Evolutionary conservation across 1,284 basidiomycete genomes (phyloP).

Genomic region (Cerrena zonata): DNA sequence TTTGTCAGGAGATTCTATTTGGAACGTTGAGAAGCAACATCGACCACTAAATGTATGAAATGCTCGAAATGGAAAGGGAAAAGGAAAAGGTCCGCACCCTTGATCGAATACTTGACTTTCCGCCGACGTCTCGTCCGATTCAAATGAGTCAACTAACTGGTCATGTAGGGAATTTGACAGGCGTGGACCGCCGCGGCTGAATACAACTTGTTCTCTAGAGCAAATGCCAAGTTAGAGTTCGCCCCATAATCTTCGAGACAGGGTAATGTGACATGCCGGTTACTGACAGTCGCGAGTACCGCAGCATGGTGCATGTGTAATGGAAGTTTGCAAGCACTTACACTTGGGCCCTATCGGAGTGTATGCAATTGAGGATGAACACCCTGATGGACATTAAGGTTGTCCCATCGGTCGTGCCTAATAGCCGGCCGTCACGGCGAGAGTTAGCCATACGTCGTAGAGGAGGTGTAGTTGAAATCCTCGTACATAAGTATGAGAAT

Average conservation of each 20-base stretch:
- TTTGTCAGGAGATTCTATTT: background rate
- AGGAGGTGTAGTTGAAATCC: slow-evolving; percentile 4
- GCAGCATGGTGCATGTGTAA: slow-evolving; percentile 5
- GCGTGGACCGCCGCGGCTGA: slow-evolving; percentile 49
- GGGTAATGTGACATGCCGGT: no score
- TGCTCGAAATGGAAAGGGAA: background rate
- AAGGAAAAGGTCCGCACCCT: slow-evolving; percentile 55
- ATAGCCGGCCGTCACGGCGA: slow-evolving; percentile 55
- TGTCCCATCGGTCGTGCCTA: slow-evolving; percentile 60
- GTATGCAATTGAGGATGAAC: slow-evolving; percentile 68
- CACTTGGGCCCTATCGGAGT: slow-evolving; percentile 50
- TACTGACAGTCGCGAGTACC: slow-evolving; percentile 1
- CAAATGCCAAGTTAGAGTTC: no score
- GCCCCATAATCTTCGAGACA: no score
- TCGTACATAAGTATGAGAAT: slow-evolving; percentile 67
- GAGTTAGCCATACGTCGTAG: background rate
- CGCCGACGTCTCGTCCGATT: slow-evolving; percentile 55
- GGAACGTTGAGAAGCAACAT: background rate
- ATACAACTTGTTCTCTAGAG: slow-evolving; percentile 44
- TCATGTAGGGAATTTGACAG: slow-evolving; percentile 60
- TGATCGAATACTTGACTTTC: slow-evolving; percentile 67
- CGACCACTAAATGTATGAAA: no score
- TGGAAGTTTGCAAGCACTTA: slow-evolving; percentile 35
- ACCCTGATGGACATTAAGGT: slow-evolving; percentile 62
- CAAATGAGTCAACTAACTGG: slow-evolving; percentile 60